Percentiles rank a stretch among this genome's conserved stretches.
phyloP scores from a whole-genome alignment of 2,329 filamentous ascomycete genomes.

The Phoma sp. region DNA sequence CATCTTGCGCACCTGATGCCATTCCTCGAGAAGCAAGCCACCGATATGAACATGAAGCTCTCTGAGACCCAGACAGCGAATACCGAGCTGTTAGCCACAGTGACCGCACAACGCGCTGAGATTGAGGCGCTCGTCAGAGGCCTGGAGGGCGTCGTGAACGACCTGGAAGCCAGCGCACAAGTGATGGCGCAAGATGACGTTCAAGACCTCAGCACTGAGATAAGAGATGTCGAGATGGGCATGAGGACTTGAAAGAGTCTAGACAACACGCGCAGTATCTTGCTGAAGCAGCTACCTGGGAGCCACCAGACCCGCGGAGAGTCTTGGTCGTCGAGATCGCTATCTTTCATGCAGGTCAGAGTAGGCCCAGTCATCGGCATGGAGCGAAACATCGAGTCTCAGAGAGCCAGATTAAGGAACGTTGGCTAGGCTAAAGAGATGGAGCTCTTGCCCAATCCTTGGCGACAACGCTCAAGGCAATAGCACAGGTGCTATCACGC shows the following conservation, averaged over 20 bases:
- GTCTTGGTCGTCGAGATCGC: not conserved
- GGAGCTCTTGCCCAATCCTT: not conserved
- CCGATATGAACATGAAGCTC: conserved; percentile 58
- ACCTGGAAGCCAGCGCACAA: conserved; percentile 59
- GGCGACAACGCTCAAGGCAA: not conserved
- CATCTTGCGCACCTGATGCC: conserved; percentile 65
- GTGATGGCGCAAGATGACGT: conserved; percentile 49
- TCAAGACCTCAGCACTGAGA: conserved; percentile 43
- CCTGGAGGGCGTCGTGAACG: conserved; percentile 62
- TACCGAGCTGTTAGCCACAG: conserved; percentile 56
- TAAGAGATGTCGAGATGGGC: conserved; percentile 43
- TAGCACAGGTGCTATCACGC: not conserved
- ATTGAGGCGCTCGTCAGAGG: conserved; percentile 61
- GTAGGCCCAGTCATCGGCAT: not conserved
- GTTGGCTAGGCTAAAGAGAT: not conserved
- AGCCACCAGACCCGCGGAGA: not conserved
- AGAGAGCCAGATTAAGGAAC: not conserved
- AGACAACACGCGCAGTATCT: not conserved
- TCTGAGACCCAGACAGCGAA: conserved; percentile 60
- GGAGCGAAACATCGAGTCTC: not conserved
- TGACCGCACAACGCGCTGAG: conserved; percentile 62
- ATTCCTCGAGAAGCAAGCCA: conserved; percentile 58
- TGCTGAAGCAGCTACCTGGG: not conserved
- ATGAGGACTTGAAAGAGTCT: conserved; percentile 38
- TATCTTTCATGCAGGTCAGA: not conserved